Evolutionary conservation across 768 basidiomycete genomes (phyloP).

Genomic region (Lactarius tabidus): DNA sequence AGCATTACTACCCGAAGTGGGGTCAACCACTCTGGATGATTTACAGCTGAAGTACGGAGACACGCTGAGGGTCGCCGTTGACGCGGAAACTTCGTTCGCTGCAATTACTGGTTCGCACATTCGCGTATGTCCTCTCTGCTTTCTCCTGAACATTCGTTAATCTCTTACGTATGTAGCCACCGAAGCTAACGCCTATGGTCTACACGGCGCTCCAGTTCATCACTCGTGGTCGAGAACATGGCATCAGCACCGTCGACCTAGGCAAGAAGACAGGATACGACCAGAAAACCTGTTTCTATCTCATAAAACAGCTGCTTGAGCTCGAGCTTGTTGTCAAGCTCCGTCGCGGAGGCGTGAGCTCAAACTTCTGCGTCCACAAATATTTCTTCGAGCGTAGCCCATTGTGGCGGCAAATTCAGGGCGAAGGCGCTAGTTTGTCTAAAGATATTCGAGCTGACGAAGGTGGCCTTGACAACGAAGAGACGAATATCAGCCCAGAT

Average conservation of each 20-base stretch:
- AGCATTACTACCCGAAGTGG: conserved; percentile 52
- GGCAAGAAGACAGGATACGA: conserved; percentile 78
- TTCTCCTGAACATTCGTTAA: conserved; percentile 10
- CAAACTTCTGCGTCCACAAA: conserved; percentile 75
- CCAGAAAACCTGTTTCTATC: conserved; percentile 86
- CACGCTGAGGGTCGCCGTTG: conserved; percentile 66
- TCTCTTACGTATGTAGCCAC: conserved; percentile 44
- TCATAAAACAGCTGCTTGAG: conserved; percentile 69
- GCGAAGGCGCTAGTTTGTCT: conserved; percentile 51
- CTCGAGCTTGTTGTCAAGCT: conserved; percentile 74
- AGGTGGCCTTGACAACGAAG: conserved; percentile 36
- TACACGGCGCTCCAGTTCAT: conserved; percentile 82
- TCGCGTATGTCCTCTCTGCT: conserved; percentile 46
- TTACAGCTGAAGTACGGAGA: conserved; percentile 57
- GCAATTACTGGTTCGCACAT: conserved; percentile 86
- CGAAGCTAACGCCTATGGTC: conserved; percentile 80
- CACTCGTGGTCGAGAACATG: conserved; percentile 73
- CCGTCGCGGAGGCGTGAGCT: conserved; percentile 70
- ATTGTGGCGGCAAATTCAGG: conserved; percentile 72
- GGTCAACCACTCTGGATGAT: conserved; percentile 50
- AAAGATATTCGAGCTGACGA: conserved; percentile 32
- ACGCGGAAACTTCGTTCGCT: conserved; percentile 67
- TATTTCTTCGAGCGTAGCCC: conserved; percentile 76
- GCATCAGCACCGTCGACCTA: conserved; percentile 73
- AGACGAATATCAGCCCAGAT: conserved; percentile 18